Evolutionary conservation across 2,329 filamentous ascomycete species (phyloP).

Genomic region (Phoma herbarum): DNA sequence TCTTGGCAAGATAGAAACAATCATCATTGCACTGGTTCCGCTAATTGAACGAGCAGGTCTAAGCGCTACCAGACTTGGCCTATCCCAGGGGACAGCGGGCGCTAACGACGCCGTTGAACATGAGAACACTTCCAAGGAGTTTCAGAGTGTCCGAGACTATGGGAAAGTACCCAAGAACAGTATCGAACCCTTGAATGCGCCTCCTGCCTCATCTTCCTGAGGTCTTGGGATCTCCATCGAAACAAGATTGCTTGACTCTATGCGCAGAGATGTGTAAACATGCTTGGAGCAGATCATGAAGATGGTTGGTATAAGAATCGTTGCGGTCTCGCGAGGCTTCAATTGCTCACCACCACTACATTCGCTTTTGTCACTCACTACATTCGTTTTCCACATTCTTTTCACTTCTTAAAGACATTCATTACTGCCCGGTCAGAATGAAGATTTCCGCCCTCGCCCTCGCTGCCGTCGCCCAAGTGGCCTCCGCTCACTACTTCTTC

Average conservation of each 20-base stretch:
- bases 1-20: constrained; percentile 3
- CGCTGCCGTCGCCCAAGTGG: constrained; percentile 25
- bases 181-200: constrained; percentile 1
- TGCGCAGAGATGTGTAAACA: not conserved
- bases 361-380: constrained; percentile 15
- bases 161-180: not conserved
- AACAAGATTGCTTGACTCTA: constrained; percentile 6
- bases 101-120: constrained; percentile 1
- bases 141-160: constrained; percentile 7
- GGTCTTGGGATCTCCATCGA: constrained; percentile 1
- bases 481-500: constrained; percentile 39
- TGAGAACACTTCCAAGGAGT: constrained; percentile 6
- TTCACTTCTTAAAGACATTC: constrained; percentile 16
- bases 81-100: not conserved
- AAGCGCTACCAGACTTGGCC: constrained; percentile 7
- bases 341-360: constrained; percentile 8
- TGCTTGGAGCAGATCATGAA: constrained; percentile 5
- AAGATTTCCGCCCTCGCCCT: constrained; percentile 16
- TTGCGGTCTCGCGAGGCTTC: not conserved
- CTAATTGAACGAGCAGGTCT: not conserved
- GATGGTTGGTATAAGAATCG: constrained; percentile 8
- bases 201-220: constrained; percentile 9
- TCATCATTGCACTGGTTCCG: not conserved
- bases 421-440: constrained; percentile 22
- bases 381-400: constrained; percentile 14